Base-by-base conservation (phyloP, 495 filamentous ascomycete genomes). In the Penicillium simplicissimum region DNA sequence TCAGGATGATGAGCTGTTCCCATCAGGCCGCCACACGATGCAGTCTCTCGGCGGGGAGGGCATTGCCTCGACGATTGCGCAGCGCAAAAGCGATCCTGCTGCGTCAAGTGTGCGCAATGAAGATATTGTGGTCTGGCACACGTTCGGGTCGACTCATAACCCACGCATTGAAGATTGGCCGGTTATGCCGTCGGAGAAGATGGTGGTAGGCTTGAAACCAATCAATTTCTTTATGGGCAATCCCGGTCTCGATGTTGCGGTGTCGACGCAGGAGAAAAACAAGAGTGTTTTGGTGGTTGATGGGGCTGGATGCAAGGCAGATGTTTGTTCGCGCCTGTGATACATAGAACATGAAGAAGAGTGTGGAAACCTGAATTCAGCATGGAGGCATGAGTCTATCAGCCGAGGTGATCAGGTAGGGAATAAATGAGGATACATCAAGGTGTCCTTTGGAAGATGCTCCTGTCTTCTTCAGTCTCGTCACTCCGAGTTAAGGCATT, bases 21-120 rank as follows among this genome's bases (percentile, higher is more conserved):
- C 93, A 0, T 87, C 88, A 6, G 93, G 93, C 0, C 77, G 84
- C 60, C 94, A 91, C 69, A 97, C 93, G 1, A 96, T 93, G 70
- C 93, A 97, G 75, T 88, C 84, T 3, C n/a, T 40, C 10, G 85
- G 83, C 6, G 90, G 87, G 0, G 73, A 76, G 11, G 77, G 76
- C 0, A 64, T 79, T 13, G 53, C 45, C 0, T 67, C 66, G 5
- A 52, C 42, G 37, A 73, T 68, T 38, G 35, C 43, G 9, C 11
- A 36, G 37, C 71, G 70, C 9, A 53, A 35, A 28, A 28, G 19
- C 3, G 51, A 58, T 2, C 25, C 36, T 11, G 53, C 75, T 1
- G 63, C 64, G 5, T 74, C 81, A 7, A 55, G 64, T 34, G 83
- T 87, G 1, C 68, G 72, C 0, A 79, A 86, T 52, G 68, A 75